Evolutionary conservation across 805 yeast species (phyloP), one percentile per base, ranked within the genome.

Genomic region (Yarrowia divulgata): DNA sequence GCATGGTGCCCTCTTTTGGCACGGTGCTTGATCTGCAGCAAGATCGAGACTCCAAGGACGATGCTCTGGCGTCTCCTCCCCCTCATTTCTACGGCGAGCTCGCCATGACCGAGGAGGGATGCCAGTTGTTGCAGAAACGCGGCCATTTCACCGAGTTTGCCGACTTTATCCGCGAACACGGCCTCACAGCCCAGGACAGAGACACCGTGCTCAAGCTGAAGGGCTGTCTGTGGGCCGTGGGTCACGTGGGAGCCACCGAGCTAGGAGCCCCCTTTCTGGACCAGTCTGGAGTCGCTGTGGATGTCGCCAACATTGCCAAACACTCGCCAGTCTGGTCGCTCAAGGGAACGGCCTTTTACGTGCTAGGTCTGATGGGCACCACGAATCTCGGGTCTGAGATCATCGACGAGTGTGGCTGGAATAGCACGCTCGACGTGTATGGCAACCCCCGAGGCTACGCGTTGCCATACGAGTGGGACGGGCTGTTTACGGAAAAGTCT

Each of bases 171-270:
- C 70, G 70, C 9, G 72, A 71, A 29, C 72, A 77, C 57, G 69
- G 72, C 55, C 66, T 72, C 34, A 73, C 71, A 8, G 69, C 67
- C 4, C 73, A 71, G 16, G 82, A 79, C 23, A 79, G 79, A 6
- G 81, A 82, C 8, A 78, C 79, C 19, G 70, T 81, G 19, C 42
- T 80, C 9, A 83, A 83, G 71, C 77, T 94, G 34, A 91, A 91
- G 75, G 90, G 93, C 12, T 85, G 89, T 42, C 74, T 94, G 43
- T 94, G 98, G 98, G 88, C 96, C 1, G 82, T 91, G 42, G 98
- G 97, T 0, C 88, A 88, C 73, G 87, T 93, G 39, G 93, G 93
- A 1, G 85, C 93, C 0, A 85, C 92, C 0, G 84, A 84, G 10
- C 79, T 83, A 66, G 98, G 98, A 0, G 87, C 90, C 18, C 80